Conservation (phyloP, 495 filamentous ascomycete species). For the Penicillium subrubescens region DNA sequence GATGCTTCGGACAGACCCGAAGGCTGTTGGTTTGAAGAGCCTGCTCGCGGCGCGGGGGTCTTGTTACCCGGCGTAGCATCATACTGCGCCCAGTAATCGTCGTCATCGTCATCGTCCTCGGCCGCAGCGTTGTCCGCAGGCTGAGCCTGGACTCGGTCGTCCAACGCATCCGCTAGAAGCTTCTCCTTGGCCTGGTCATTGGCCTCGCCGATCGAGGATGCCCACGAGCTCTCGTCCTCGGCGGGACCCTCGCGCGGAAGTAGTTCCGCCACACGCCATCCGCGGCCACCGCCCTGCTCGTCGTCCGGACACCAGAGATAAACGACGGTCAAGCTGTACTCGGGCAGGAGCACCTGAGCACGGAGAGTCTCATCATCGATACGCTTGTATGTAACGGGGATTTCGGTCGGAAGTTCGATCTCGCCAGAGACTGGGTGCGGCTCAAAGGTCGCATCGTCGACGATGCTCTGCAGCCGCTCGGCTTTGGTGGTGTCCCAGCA, state of each 20-base stretch:
- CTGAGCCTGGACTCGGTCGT: slow-evolving; percentile 17
- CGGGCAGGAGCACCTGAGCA: slow-evolving; percentile 57
- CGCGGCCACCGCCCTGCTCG: slow-evolving; percentile 64
- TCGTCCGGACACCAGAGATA: slow-evolving; percentile 74
- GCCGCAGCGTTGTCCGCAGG: slow-evolving; percentile 19
- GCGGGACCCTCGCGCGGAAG: slow-evolving; percentile 53
- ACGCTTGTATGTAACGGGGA: slow-evolving; percentile 65
- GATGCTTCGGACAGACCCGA: slow-evolving; percentile 38
- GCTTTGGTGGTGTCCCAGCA: slow-evolving; percentile 76
- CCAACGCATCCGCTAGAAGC: slow-evolving; percentile 43
- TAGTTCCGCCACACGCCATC: slow-evolving; percentile 85
- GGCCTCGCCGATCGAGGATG: slow-evolving; percentile 53
- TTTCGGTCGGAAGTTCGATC: slow-evolving; percentile 72
- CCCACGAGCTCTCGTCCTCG: slow-evolving; percentile 50
- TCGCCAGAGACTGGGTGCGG: slow-evolving; percentile 93
- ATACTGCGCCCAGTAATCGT: slow-evolving; percentile 93
- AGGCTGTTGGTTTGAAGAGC: slow-evolving; percentile 35
- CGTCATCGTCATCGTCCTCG: slow-evolving; percentile 74
- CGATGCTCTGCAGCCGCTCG: slow-evolving; percentile 62
- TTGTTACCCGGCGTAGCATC: slow-evolving; percentile 79
- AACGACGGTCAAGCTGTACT: slow-evolving; percentile 57
- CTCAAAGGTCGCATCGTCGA: slow-evolving; percentile 70
- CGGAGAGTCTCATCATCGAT: slow-evolving; percentile 88
- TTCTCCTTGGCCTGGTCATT: slow-evolving; percentile 42
- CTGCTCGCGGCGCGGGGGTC: slow-evolving; percentile 55